Base-by-base conservation (phyloP, 768 basidiomycete species). In the Porphyrellus cyaneotinctus region DNA sequence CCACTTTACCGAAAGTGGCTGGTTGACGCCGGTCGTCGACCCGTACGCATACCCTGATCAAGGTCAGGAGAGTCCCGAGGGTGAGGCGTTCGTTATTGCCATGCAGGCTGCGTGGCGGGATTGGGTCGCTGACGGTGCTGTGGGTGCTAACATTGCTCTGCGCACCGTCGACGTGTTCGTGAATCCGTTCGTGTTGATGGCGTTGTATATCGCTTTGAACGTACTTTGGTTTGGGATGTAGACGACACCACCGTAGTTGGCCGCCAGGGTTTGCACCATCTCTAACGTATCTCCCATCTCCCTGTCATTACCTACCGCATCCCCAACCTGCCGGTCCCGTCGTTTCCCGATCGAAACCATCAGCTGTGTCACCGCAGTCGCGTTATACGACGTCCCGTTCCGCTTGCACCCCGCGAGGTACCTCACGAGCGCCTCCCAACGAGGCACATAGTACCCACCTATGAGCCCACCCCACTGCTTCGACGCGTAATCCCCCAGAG, bases 91-190 rank as follows among this genome's bases (percentile, higher is more conserved):
- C 66, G 80, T 88, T 12, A 66, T 94, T 6, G 76, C 84, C 62
- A 75, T 93, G 70, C 76, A 91, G 52, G 79, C 88, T 1, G 87
- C 87, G 5, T 88, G 83, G 76, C 72, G 76, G 39, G 91, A 91
- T 58, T 92, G 90, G 88, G 75, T 78, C 1, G 72, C 69, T 1
- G 76, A 65, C 26, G 85, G 87, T 0, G 70, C 77, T 4, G 69
- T 73, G 24, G 84, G 84, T 8, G 71, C 67, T n/a, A 83, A 77
- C 60, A 68, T 54, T 18, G 36, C 49, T 38, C n/a, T 6, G 24
- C 54, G 47, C 12, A 18, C 23, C 22, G 23, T 35, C n/a, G 4
- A 31, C 17, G 17, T 26, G 2, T 39, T 24, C 17, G 17, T 23
- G 2, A 36, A 28, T 23, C 3, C 2, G 20, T 22, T 28, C 26